Percentiles rank a stretch among this genome's conserved stretches.
Conservation (phyloP, 2,329 filamentous ascomycete genomes). For the Scedosporium minutisporum region DNA sequence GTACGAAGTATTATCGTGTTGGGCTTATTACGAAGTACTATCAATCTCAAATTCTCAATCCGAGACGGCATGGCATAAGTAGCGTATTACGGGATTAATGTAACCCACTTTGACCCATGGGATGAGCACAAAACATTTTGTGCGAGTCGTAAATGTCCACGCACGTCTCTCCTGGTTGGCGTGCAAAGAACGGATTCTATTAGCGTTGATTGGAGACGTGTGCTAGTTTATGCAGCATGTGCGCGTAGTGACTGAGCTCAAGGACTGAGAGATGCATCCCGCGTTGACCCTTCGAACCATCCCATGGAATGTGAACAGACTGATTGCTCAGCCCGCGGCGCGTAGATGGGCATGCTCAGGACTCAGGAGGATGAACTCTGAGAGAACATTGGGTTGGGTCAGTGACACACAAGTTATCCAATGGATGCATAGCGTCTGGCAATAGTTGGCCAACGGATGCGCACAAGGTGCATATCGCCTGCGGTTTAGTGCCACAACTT, state of each 20-base stretch:
- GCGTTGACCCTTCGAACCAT: background rate
- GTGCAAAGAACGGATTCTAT: background rate
- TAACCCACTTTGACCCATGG: background rate
- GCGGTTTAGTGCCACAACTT: constrained; percentile 1
- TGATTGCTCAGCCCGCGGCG: background rate
- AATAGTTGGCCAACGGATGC: constrained; percentile 1
- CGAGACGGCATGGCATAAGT: background rate
- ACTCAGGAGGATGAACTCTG: background rate
- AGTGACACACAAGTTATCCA: background rate
- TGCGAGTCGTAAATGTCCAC: background rate
- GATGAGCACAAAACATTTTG: background rate
- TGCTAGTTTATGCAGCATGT: background rate
- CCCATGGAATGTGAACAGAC: background rate
- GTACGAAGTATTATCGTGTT: too few species aligned
- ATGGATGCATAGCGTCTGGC: background rate
- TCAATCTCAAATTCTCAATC: background rate
- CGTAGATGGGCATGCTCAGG: background rate
- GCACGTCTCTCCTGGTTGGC: background rate
- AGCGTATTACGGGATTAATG: background rate
- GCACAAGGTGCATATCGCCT: constrained; percentile 1
- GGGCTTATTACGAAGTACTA: background rate
- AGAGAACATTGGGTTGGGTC: background rate
- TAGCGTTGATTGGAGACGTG: background rate
- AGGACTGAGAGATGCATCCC: background rate
- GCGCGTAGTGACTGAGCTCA: background rate